Evolutionary conservation across 2,329 filamentous ascomycete species (phyloP), one percentile per base, ranked within the genome.

Genomic region (Cladosporium austrohemisphaericum): DNA sequence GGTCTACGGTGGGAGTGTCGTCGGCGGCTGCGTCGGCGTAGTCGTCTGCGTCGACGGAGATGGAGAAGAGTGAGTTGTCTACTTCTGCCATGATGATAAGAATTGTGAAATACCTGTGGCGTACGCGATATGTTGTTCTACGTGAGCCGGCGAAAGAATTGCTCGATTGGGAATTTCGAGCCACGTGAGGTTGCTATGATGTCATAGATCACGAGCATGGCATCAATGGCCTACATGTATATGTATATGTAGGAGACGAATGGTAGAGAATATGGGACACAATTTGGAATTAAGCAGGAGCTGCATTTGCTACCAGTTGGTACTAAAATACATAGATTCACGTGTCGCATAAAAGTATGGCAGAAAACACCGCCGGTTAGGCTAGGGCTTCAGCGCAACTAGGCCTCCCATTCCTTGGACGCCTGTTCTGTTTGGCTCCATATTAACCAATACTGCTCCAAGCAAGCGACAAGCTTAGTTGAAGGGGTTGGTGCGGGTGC

Each of bases 401-500:
- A 29, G n/a, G 32, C 33, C 33, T 37, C 33, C 23, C 19, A 29
- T 47, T 38, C 43, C 23, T 23, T 28, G 25, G 38, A 41, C 38
- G 26, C 33, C 44, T 22, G 44, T 47, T 38, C 44, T 47, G 44
- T 47, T 47, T 18, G 33, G 16, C 36, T 38, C 44, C 44, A 38
- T 38, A 38, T 38, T 38, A 31, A 47, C 22, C 36, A 25, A 38
- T 35, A 16, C 26, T 31, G 13, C 10, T 14, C 25, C 29, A 33
- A 19, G 14, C 33, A 31, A 47, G 44, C 33, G 18, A 47, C 25
- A 31, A 31, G 45, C 60, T 78, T 86, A 91, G 66, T 90, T 83
- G 71, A 95, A 94, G 53, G 89, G 89, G 77, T 90, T 92, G 74
- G 89, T 93, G 68, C 87, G 85, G 65, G 92, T 96, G 65, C 92